Base-by-base conservation (phyloP, 2,329 filamentous ascomycete species). In the Pyricularia sp. region DNA sequence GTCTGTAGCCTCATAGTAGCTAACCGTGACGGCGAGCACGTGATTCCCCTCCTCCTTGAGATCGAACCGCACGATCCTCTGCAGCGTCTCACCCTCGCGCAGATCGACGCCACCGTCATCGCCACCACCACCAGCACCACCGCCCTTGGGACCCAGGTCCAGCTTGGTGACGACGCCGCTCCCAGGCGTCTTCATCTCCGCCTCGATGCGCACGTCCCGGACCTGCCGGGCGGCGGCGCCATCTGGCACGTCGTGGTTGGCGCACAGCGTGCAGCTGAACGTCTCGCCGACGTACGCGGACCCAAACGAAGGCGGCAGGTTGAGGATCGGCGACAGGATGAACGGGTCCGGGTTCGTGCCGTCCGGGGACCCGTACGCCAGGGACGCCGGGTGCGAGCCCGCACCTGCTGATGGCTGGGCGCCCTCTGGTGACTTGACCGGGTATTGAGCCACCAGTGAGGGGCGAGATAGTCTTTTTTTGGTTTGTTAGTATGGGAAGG, bases 241-340 rank as follows among this genome's bases (percentile, higher is more conserved):
- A 72, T 65, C 58, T 71, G 75, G 64, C 80, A 81, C 70, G 80
- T 98, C 94, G 77, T 97, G 94, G 82, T 97, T 97, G n/a, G 92
- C 94, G 80, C 94, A 97, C 26, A 98, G 85, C 1, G 94, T 97
- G 80, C 95, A 99, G 72, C 90, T 90, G 80, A 99, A 98, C 0
- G 90, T 93, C 81, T 98, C 94, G 74, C 95, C 95, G 25, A 98
- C 94, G 78, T 97, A 97, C 10, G 94, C 94, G 14, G 92, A 94
- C 64, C 94, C 94, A 78, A 99, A 98, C 0, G 93, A 91, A 20
- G 93, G 90, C 11, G 95, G 94, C 1, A 98, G 88, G 65, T 92
- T 95, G 74, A 98, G 86, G 68, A 89, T 83, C 0, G 87, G 87
- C 42, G 84, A 85, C 71, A 90, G 83, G 70, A 88, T 77, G 76